Conservation (phyloP, 2,329 filamentous ascomycete species). For the Pseudogymnoascus sp. region DNA sequence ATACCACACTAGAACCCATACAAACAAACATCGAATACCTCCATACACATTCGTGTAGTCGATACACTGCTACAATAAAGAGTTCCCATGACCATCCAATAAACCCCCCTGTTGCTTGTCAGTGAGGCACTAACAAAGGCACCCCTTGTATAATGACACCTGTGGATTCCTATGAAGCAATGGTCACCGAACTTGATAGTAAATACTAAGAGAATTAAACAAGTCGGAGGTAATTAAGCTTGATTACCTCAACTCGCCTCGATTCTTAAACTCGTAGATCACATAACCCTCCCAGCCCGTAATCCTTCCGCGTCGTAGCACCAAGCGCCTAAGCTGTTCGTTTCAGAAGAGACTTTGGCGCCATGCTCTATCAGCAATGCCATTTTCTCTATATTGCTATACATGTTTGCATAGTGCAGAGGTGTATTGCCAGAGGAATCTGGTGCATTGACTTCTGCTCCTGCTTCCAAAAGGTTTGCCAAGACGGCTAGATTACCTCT, state of each 20-base stretch:
- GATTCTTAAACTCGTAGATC: background rate
- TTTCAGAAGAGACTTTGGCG: slow-evolving; percentile 10
- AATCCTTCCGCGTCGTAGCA: background rate
- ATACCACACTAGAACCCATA: too few relatives aligned
- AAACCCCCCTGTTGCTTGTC: too few relatives aligned
- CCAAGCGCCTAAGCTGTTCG: background rate
- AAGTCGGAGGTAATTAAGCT: background rate
- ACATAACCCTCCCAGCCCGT: background rate
- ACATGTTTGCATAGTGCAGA: slow-evolving; percentile 12
- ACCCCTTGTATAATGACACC: too few relatives aligned
- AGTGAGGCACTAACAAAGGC: too few relatives aligned
- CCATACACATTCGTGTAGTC: too few relatives aligned
- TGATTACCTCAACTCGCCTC: background rate
- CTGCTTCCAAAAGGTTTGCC: background rate
- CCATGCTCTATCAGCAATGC: slow-evolving; percentile 4
- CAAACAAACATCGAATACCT: too few relatives aligned
- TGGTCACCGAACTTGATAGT: too few relatives aligned
- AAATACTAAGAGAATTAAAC: background rate
- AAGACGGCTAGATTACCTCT: background rate
- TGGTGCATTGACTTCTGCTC: background rate
- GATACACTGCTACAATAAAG: too few relatives aligned
- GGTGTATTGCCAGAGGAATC: slow-evolving; percentile 13
- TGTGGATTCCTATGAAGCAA: too few relatives aligned
- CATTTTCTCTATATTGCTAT: slow-evolving; percentile 4
- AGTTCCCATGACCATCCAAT: too few relatives aligned